Evolutionary conservation across 306 rosid species (phyloP), one percentile per base, ranked within the genome.

Genomic region (Psophocarpus tetragonolobus): DNA sequence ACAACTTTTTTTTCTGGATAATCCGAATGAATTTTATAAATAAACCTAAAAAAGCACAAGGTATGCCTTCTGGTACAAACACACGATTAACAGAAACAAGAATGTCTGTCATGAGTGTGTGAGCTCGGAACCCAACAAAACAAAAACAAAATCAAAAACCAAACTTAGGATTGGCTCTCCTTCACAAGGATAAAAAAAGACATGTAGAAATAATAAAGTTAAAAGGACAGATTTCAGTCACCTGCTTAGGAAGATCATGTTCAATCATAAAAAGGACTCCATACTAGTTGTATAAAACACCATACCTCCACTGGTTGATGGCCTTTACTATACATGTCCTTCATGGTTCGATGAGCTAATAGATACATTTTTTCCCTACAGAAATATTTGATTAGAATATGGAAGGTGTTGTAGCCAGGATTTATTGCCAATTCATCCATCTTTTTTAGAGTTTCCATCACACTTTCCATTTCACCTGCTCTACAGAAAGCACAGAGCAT

Each of bases 401-500:
- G 84, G 77, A 90, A 95, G 75, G 98, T 95, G 66, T 87, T 91
- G 81, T 84, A 88, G 85, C 88, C 93, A 77, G 98, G 98, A 84
- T 84, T 88, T 73, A 95, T 91, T 38, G 91, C 91, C 65, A 92
- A 77, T 73, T 87, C 88, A 77, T 95, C 98, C 95, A 95, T 95
- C 85, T 92, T 95, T 87, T 72, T 87, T 74, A 95, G 87, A 87
- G 91, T 88, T 90, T 89, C 91, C 97, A 90, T 95, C 41, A 91
- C 97, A 51, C 97, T 92, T 56, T 91, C 93, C 93, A 89, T 95
- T 85, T 95, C 98, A 26, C 97, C 97, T n/a, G 84, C 91, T 84
- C 97, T 87, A 83, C 97, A 95, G 83, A 92, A 95, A 71, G 98
- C 97, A 82, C 96, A 95, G 72, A 95, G 90, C 93, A 92, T 90